phyloP scores from a whole-genome alignment of 768 basidiomycete species.

The Scleroderma citrinum region DNA sequence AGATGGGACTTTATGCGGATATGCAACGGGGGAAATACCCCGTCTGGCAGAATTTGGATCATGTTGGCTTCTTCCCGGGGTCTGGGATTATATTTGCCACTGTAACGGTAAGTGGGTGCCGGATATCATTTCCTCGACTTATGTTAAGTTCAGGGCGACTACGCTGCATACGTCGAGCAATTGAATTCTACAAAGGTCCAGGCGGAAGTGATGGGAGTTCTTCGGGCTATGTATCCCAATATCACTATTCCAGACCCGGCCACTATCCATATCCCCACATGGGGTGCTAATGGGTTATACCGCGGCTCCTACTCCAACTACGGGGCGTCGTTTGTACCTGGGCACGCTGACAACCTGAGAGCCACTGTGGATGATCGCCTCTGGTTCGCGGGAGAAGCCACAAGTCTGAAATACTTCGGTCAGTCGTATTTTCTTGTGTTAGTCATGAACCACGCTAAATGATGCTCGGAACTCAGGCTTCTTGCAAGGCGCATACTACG shows the following conservation, averaged over 20 bases:
- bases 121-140: background rate
- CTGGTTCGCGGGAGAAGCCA: slow-evolving; percentile 63
- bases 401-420: slow-evolving; percentile 54
- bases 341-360: slow-evolving; percentile 50
- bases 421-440: slow-evolving; percentile 13
- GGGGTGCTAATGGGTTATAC: slow-evolving; percentile 45
- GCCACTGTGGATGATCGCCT: slow-evolving; percentile 45
- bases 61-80: slow-evolving; percentile 50
- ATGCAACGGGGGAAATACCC: slow-evolving; percentile 55
- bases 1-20: slow-evolving; percentile 51
- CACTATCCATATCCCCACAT: slow-evolving; percentile 50
- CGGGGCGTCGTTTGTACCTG: slow-evolving; percentile 54
- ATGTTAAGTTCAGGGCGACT: slow-evolving; percentile 44
- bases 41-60: slow-evolving; percentile 63
- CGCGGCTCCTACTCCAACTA: slow-evolving; percentile 58
- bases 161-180: slow-evolving; percentile 51
- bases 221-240: slow-evolving; percentile 56
- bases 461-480: too few relatives aligned
- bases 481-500: slow-evolving; percentile 54
- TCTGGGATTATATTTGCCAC: slow-evolving; percentile 51
- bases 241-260: slow-evolving; percentile 47
- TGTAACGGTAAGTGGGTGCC: slow-evolving; percentile 32
- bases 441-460: background rate
- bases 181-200: slow-evolving; percentile 43
- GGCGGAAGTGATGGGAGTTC: slow-evolving; percentile 48